Evolutionary conservation across 2,329 filamentous ascomycete genomes (phyloP).

Genomic region (Cordyceps sp.): DNA sequence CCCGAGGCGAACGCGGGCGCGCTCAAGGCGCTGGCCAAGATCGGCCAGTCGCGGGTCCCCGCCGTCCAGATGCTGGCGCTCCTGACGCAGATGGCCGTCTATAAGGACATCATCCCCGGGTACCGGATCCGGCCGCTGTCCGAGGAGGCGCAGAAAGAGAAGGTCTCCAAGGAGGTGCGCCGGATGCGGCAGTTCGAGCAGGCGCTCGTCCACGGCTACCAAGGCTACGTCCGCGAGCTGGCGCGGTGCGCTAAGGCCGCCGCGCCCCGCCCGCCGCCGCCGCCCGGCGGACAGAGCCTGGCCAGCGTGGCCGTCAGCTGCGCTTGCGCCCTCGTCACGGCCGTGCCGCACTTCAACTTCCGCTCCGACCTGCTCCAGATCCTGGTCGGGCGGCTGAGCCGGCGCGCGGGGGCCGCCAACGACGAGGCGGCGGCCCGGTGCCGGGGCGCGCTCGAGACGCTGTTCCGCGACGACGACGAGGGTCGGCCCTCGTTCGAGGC

Average conservation of each 20-base stretch:
- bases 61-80: constrained; percentile 76
- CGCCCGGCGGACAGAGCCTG: constrained; percentile 30
- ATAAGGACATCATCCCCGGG: constrained; percentile 90
- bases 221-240: constrained; percentile 66
- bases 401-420: constrained; percentile 30
- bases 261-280: constrained; percentile 16
- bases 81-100: constrained; percentile 75
- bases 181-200: constrained; percentile 75
- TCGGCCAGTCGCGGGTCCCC: constrained; percentile 51
- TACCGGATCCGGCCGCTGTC: constrained; percentile 77
- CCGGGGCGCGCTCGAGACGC: constrained; percentile 57
- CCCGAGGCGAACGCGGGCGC: constrained; percentile 77
- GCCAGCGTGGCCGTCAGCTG: constrained; percentile 70
- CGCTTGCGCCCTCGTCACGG: constrained; percentile 61
- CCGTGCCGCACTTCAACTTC: constrained; percentile 96
- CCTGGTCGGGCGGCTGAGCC: constrained; percentile 67
- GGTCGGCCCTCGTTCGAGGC: constrained; percentile 78
- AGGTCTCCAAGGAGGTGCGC: constrained; percentile 83
- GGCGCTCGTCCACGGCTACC: constrained; percentile 69
- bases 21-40: constrained; percentile 61
- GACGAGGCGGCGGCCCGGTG: constrained; percentile 68
- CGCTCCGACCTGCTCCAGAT: constrained; percentile 76
- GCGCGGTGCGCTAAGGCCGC: constrained; percentile 48
- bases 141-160: constrained; percentile 59
- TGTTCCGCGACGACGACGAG: constrained; percentile 81